Conservation (phyloP, 805 yeast genomes). For the Candida nonsorbophila region DNA sequence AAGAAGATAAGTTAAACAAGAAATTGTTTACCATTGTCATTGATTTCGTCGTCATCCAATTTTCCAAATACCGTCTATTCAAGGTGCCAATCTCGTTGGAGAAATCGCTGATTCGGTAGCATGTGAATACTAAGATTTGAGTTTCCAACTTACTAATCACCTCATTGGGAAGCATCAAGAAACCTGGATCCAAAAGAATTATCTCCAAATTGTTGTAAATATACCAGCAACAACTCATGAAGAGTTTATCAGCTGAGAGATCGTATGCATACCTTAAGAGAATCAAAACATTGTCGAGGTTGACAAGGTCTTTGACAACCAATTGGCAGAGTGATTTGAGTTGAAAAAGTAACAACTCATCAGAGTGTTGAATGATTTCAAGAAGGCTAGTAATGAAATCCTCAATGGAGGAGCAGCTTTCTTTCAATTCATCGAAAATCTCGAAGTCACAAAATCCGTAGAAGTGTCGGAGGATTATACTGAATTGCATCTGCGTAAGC, state of each 20-base stretch:
- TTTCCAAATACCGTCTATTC: conserved; percentile 5
- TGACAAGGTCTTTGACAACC: conserved; percentile 50
- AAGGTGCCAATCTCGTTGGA: conserved; percentile 13
- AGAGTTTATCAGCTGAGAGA: conserved; percentile 48
- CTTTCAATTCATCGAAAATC: conserved; percentile 30
- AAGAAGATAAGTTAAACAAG: conserved; percentile 12
- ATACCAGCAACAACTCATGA: conserved; percentile 62
- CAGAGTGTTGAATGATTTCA: conserved; percentile 56
- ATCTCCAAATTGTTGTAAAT: conserved; percentile 61
- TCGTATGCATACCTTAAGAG: conserved; percentile 51
- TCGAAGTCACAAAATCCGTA: conserved; percentile 47
- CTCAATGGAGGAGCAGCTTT: conserved; percentile 15
- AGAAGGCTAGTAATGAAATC: conserved; percentile 51
- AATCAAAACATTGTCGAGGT: conserved; percentile 53
- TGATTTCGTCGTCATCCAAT: conserved; percentile 18
- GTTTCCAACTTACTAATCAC: conserved; percentile 21
- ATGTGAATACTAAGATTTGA: conserved; percentile 19
- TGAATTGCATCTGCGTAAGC: conserved; percentile 38
- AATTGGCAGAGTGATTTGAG: conserved; percentile 60
- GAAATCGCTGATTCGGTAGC: conserved; percentile 20
- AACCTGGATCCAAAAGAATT: conserved; percentile 43
- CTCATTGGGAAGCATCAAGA: conserved; percentile 22
- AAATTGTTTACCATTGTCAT: conserved; percentile 15
- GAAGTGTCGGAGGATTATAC: conserved; percentile 46
- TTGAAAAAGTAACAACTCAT: conserved; percentile 55